Conservation (phyloP, 257 asterid genomes). For the Oldenlandia corymbosa region DNA sequence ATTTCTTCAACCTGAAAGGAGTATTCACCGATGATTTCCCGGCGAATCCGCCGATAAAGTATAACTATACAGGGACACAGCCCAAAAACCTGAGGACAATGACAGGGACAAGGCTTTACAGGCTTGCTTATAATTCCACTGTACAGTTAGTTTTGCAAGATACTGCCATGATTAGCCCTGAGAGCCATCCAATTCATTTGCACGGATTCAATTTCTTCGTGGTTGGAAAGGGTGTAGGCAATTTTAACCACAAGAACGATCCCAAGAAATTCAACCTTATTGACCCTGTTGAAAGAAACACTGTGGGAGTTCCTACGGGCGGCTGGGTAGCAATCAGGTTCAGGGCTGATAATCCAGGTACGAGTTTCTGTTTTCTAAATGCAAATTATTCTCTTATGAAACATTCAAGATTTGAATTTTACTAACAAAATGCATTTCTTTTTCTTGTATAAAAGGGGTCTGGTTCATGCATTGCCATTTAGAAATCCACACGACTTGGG, state of each 20-base stretch:
- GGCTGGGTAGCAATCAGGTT: slow-evolving; percentile 64
- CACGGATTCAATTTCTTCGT: slow-evolving; percentile 53
- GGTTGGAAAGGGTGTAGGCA: slow-evolving; percentile 45
- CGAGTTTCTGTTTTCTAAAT: background rate
- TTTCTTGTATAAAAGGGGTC: slow-evolving; percentile 28
- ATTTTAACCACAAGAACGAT: slow-evolving; percentile 35
- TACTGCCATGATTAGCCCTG: slow-evolving; percentile 51
- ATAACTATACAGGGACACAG: slow-evolving; percentile 41
- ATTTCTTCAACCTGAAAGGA: slow-evolving; percentile 45
- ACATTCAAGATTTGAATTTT: background rate
- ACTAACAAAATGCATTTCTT: background rate
- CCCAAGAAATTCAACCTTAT: slow-evolving; percentile 38
- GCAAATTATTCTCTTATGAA: background rate
- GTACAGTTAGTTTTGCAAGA: slow-evolving; percentile 52
- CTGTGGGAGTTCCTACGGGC: slow-evolving; percentile 47
- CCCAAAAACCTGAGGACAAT: slow-evolving; percentile 40
- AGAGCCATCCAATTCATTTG: slow-evolving; percentile 53
- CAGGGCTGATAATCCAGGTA: slow-evolving; percentile 60
- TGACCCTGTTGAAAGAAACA: slow-evolving; percentile 67
- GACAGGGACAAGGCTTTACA: slow-evolving; percentile 46
- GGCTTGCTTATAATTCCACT: slow-evolving; percentile 40
- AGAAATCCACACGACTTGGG: slow-evolving; percentile 66
- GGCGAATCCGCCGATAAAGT: slow-evolving; percentile 30
- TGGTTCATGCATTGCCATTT: slow-evolving; percentile 69
- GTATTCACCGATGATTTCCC: slow-evolving; percentile 59